These are phyloP conservation scores for Pleurotus tuoliensis DNA, from an alignment of 768 basidiomycete species.

Conservation along the genomic window DNA sequence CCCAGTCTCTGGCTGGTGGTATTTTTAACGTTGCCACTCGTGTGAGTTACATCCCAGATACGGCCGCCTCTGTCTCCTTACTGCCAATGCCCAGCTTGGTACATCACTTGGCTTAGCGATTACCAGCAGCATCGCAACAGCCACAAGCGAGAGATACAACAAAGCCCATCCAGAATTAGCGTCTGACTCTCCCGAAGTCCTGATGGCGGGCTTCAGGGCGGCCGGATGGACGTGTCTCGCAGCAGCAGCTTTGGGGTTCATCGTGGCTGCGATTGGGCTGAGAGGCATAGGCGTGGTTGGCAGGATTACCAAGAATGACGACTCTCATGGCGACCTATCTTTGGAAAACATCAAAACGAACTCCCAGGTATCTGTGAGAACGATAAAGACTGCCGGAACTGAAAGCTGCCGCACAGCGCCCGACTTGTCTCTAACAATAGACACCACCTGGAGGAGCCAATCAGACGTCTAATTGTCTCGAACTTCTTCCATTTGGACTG, in stretches of 20 bases:
- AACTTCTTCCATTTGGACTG: neutral
- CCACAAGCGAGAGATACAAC: slow-evolving; percentile 21
- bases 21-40: slow-evolving; percentile 30
- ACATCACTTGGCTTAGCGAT: slow-evolving; percentile 30
- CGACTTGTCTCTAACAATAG: slow-evolving; percentile 6
- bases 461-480: neutral
- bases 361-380: slow-evolving; percentile 3
- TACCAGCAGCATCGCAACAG: slow-evolving; percentile 25
- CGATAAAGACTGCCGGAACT: slow-evolving; percentile 5
- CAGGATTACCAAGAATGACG: slow-evolving; percentile 12
- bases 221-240: slow-evolving; percentile 24
- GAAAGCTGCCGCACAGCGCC: slow-evolving; percentile 8
- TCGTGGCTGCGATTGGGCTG: slow-evolving; percentile 12
- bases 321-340: neutral
- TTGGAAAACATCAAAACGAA: slow-evolving; percentile 5
- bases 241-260: slow-evolving; percentile 10
- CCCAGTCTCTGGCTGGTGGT: slow-evolving; percentile 30
- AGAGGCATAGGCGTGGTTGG: slow-evolving; percentile 18
- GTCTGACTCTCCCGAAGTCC: slow-evolving; percentile 21
- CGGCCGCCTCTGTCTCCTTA: neutral
- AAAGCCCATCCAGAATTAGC: slow-evolving; percentile 16
- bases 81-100: slow-evolving; percentile 21
- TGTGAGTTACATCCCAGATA: slow-evolving; percentile 9
- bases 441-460: neutral
- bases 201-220: slow-evolving; percentile 29